A percentile compares a stretch with the other conserved stretches of the same genome.
Evolutionary conservation across 441 rosid genomes (phyloP).

Genomic region (Pelargonium myrrhifolium): DNA sequence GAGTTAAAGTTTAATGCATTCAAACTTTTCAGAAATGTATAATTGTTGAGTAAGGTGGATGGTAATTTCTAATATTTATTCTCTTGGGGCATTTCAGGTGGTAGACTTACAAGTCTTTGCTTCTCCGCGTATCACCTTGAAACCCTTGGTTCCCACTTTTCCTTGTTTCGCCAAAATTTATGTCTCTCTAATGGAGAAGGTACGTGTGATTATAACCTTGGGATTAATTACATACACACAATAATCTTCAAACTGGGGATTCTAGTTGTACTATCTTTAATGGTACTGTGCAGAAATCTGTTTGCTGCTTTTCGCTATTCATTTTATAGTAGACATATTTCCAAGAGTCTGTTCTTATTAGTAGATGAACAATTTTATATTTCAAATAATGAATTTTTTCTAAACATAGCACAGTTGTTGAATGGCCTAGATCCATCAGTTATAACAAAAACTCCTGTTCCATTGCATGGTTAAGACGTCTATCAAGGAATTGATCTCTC

Average conservation of each 20-base stretch:
- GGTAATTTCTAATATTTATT: conserved; percentile 17
- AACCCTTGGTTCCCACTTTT: conserved; percentile 48
- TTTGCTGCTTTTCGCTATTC: neutral
- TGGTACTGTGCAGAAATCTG: neutral
- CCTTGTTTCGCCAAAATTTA: conserved; percentile 56
- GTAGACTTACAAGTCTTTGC: conserved; percentile 59
- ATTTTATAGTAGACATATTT: neutral
- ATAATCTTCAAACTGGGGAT: no score
- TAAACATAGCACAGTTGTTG: neutral
- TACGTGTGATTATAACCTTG: conserved; percentile 15
- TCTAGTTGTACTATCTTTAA: neutral
- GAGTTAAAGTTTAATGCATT: no score
- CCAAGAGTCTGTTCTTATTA: neutral
- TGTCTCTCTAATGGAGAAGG: conserved; percentile 59
- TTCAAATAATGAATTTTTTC: neutral
- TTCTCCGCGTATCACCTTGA: conserved; percentile 49
- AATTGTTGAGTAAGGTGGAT: neutral
- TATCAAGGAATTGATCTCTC: neutral
- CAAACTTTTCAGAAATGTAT: no score
- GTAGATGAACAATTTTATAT: neutral
- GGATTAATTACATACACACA: neutral
- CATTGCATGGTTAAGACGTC: neutral
- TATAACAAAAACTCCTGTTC: no score
- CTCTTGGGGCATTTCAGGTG: conserved; percentile 31
- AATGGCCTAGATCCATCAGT: no score